Conservation (phyloP, 2,329 filamentous ascomycete species). For the Pseudopyrenochaeta lycopersici region DNA sequence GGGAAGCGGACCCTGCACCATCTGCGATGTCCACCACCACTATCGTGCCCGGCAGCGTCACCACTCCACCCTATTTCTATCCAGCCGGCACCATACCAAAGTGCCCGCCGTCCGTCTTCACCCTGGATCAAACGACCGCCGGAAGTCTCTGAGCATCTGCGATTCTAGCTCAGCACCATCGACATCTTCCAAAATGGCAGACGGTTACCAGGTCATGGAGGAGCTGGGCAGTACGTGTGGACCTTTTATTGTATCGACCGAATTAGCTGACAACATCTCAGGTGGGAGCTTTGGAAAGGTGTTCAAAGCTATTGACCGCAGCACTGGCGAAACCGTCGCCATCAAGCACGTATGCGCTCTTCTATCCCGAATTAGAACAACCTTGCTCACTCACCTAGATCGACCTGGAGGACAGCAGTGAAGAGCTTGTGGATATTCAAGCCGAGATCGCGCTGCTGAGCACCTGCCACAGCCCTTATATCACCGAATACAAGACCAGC, state of each 20-base stretch:
- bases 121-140: conserved; percentile 28
- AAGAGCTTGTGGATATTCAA: conserved; percentile 98
- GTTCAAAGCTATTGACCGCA: conserved; percentile 93
- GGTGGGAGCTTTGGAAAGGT: conserved; percentile 96
- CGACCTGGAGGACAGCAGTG: conserved; percentile 97
- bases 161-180: conserved; percentile 26
- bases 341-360: conserved; percentile 85
- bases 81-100: conserved; percentile 22
- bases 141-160: conserved; percentile 21
- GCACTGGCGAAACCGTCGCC: conserved; percentile 90
- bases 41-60: conserved; percentile 13
- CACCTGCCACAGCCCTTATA: conserved; percentile 91
- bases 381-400: conserved; percentile 67
- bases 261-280: conserved; percentile 49
- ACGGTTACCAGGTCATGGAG: conserved; percentile 92
- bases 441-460: conserved; percentile 95
- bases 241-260: neutral
- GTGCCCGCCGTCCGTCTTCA: conserved; percentile 33
- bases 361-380: conserved; percentile 3
- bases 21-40: conserved; percentile 25
- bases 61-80: conserved; percentile 42
- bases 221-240: conserved; percentile 83
- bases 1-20: conserved; percentile 20
- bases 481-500: conserved; percentile 95
- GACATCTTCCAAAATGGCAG: conserved; percentile 68